These are phyloP conservation scores for Calophaca sinica DNA, from an alignment of 306 rosid genomes.

Conservation along the genomic window DNA sequence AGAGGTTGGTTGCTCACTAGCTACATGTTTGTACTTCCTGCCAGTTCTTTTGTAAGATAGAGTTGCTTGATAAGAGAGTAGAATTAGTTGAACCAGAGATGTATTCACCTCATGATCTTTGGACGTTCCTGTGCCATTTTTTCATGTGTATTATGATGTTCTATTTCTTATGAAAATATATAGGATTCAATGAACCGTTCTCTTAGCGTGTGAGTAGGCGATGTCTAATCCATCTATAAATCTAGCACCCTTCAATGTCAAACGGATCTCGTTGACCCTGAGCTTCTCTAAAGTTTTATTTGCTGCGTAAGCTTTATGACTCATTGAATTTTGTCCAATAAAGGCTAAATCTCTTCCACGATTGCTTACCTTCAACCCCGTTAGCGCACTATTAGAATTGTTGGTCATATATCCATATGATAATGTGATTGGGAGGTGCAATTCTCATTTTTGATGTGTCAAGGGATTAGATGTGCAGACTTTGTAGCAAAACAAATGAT, in stretches of 20 bases:
- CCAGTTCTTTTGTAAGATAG: slow-evolving; percentile 66
- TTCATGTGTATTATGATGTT: slow-evolving; percentile 54
- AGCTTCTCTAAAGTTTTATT: neutral
- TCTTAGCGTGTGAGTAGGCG: neutral
- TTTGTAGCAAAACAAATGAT: no score
- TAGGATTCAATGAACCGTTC: slow-evolving; percentile 44
- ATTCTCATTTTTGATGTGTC: no score
- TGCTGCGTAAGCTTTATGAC: neutral
- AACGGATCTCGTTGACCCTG: neutral
- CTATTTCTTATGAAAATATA: slow-evolving; percentile 49
- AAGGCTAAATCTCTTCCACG: no score
- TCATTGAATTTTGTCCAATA: neutral
- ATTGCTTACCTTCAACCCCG: no score
- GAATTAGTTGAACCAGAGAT: slow-evolving; percentile 70
- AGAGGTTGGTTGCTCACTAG: slow-evolving; percentile 41
- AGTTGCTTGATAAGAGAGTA: slow-evolving; percentile 54
- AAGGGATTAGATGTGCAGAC: no score
- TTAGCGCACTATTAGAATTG: neutral
- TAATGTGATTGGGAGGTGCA: neutral
- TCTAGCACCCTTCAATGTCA: neutral
- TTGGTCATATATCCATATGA: neutral
- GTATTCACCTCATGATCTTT: slow-evolving; percentile 48
- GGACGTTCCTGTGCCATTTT: slow-evolving; percentile 52
- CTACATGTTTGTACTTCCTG: slow-evolving; percentile 43
- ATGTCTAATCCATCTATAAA: neutral